Evolutionary conservation across 495 filamentous ascomycete genomes (phyloP).

Genomic region (Monascus purpureus): DNA sequence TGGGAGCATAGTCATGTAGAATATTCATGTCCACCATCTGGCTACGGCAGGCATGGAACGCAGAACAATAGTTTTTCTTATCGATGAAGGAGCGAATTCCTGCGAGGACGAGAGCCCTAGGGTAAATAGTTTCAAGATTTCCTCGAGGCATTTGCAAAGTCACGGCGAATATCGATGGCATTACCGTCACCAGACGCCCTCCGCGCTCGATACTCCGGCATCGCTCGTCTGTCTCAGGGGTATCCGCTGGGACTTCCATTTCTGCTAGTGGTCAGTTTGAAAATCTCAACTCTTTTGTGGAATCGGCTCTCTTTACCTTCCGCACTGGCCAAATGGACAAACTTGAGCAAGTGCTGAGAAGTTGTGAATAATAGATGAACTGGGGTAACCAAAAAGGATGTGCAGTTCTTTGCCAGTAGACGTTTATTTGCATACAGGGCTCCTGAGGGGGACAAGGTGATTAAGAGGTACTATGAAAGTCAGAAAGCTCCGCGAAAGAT

Average conservation of each 20-base stretch:
- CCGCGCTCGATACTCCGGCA: conserved; percentile 89
- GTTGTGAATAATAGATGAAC: conserved; percentile 84
- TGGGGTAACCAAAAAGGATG: conserved; percentile 74
- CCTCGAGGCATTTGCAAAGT: conserved; percentile 88
- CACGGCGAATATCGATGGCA: conserved; percentile 70
- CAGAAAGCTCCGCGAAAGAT: conserved; percentile 3
- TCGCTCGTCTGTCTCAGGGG: conserved; percentile 81
- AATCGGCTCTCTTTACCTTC: too few relatives aligned
- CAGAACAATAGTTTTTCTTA: conserved; percentile 62
- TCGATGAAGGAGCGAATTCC: conserved; percentile 73
- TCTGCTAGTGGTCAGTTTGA: conserved; percentile 25
- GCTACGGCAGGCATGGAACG: conserved; percentile 75
- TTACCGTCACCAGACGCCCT: conserved; percentile 71
- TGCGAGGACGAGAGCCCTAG: conserved; percentile 79
- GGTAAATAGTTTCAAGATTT: conserved; percentile 91
- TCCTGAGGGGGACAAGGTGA: conserved; percentile 53
- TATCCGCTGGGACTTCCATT: conserved; percentile 72
- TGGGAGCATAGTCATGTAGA: conserved; percentile 79
- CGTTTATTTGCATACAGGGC: conserved; percentile 64
- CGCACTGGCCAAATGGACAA: conserved; percentile 62
- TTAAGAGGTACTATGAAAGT: conserved; percentile 20
- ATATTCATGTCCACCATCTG: conserved; percentile 98
- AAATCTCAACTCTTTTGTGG: neutral
- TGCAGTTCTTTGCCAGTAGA: conserved; percentile 68
- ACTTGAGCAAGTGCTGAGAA: conserved; percentile 80